These are phyloP conservation scores for Neurospora pannonica DNA, from an alignment of 495 filamentous ascomycete species.

Conservation along the genomic window DNA sequence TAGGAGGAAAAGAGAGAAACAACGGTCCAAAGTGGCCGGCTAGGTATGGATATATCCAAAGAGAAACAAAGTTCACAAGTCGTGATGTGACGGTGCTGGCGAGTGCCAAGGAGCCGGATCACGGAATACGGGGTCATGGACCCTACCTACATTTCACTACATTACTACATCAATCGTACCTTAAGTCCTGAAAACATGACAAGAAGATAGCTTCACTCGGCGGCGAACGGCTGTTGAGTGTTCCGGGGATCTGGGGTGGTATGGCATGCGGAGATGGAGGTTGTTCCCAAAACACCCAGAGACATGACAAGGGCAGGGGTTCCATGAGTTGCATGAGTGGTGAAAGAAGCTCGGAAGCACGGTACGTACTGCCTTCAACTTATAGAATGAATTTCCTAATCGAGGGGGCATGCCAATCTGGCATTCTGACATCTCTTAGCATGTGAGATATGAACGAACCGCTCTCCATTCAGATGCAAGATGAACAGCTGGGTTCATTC, in stretches of 20 bases:
- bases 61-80: not conserved
- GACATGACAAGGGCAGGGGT: not conserved
- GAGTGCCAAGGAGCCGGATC: not conserved
- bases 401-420: not conserved
- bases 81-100: not conserved
- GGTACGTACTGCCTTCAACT: not conserved
- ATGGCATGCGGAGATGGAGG: not conserved
- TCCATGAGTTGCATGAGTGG: not conserved
- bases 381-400: not conserved
- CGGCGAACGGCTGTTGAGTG: slow-evolving; percentile 19
- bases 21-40: slow-evolving; percentile 5
- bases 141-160: not conserved
- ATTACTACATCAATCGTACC: not conserved
- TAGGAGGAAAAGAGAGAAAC: slow-evolving; percentile 16
- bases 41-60: not conserved
- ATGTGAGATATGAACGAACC: not conserved
- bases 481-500: too few relatives aligned
- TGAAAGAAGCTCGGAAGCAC: not conserved
- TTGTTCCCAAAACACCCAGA: not conserved
- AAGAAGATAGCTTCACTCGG: not conserved
- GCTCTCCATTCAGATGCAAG: not conserved
- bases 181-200: not conserved
- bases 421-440: not conserved
- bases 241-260: slow-evolving; percentile 24
- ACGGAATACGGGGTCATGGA: not conserved